phyloP scores from a whole-genome alignment of 345 rosid genomes.

The Rhizophora apiculata region DNA sequence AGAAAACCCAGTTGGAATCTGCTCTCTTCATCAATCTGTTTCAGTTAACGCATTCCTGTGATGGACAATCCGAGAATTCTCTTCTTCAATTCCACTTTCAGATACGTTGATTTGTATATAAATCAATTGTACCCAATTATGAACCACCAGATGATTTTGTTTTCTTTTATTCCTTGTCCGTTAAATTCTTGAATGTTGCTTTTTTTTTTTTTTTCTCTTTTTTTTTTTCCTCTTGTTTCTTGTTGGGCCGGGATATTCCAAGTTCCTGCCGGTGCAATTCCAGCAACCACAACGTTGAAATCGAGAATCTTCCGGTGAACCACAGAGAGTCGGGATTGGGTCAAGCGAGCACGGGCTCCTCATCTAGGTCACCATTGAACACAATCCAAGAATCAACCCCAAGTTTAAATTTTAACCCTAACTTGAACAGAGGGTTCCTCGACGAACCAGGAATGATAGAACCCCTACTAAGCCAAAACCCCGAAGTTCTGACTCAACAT shows the following conservation, averaged over 20 bases:
- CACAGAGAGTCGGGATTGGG: conserved; percentile 42
- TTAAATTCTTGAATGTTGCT: no score
- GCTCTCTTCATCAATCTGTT: background rate
- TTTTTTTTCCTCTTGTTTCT: background rate
- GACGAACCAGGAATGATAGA: conserved; percentile 25
- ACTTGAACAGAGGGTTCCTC: no score
- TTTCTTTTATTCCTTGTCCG: background rate
- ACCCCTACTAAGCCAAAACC: conserved; percentile 67
- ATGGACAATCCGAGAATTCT: background rate
- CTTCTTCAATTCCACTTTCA: conserved; percentile 3
- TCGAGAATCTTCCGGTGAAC: conserved; percentile 34
- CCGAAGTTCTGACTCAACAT: conserved; percentile 6
- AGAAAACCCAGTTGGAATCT: conserved; percentile 1
- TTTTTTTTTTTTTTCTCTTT: background rate
- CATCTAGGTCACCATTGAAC: conserved; percentile 62
- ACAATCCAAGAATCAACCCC: conserved; percentile 40
- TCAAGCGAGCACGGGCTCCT: conserved; percentile 43
- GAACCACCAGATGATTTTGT: background rate
- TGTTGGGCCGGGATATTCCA: background rate
- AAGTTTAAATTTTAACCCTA: conserved; percentile 47
- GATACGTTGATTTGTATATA: background rate
- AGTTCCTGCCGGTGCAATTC: background rate
- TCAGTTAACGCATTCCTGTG: background rate
- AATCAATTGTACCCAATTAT: no score
- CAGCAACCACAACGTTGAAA: background rate